phyloP scores from a whole-genome alignment of 106 monocot genomes.

The Dioscorea zingiberensis region DNA sequence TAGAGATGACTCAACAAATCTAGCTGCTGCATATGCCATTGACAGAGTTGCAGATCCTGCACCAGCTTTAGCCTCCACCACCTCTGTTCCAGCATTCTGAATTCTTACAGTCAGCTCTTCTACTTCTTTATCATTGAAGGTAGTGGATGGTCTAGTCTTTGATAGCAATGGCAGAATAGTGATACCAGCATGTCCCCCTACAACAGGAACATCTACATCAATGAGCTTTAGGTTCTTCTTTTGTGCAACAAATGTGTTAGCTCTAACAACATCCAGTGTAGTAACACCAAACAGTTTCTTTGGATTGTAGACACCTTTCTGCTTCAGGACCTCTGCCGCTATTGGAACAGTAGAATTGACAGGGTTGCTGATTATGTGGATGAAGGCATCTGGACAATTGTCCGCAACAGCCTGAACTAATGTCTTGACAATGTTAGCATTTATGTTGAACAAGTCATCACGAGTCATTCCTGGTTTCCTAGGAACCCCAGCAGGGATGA shows the following conservation, averaged over 20 bases:
- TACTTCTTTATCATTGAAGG: constrained; percentile 45
- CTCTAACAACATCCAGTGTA: constrained; percentile 61
- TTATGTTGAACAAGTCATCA: constrained; percentile 53
- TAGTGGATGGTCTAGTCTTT: constrained; percentile 32
- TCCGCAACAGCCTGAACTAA: constrained; percentile 59
- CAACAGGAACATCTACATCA: constrained; percentile 54
- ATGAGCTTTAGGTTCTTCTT: constrained; percentile 44
- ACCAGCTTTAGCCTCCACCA: constrained; percentile 74
- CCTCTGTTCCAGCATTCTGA: constrained; percentile 71
- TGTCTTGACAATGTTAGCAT: constrained; percentile 45
- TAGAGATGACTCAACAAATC: constrained; percentile 63
- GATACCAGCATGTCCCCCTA: constrained; percentile 63
- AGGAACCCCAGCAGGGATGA: constrained; percentile 68
- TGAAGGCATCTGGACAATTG: constrained; percentile 52
- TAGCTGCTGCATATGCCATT: constrained; percentile 67
- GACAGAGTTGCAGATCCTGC: constrained; percentile 64
- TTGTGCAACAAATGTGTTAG: constrained; percentile 68
- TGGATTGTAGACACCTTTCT: constrained; percentile 49
- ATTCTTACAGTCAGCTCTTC: constrained; percentile 40
- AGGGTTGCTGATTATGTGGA: constrained; percentile 69
- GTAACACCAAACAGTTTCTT: constrained; percentile 70
- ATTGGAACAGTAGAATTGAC: constrained; percentile 76
- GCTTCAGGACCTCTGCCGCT: constrained; percentile 52
- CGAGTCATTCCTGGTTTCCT: constrained; percentile 64
- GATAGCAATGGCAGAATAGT: constrained; percentile 64